These are phyloP conservation scores for Thuidium tamariscinum DNA, from an alignment of 225 moss, liverwort and hornwort genomes.

Conservation along the genomic window DNA sequence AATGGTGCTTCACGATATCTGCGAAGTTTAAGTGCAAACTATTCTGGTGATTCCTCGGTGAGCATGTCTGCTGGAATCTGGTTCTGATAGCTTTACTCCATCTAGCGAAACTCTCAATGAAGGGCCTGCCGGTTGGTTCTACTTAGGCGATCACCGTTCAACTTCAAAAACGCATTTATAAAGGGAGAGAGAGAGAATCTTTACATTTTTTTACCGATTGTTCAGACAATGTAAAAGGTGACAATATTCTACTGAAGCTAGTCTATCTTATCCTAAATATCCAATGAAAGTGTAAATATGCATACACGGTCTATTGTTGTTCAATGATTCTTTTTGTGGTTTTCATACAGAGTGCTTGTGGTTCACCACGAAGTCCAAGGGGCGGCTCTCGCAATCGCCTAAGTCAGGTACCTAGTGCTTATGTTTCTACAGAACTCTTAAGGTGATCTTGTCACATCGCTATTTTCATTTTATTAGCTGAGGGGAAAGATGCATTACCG, in stretches of 20 bases:
- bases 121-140: neutral
- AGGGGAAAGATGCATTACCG: neutral
- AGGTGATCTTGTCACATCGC: neutral
- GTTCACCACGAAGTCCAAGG: conserved; percentile 27
- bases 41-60: conserved; percentile 29
- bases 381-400: conserved; percentile 17
- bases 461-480: neutral
- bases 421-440: neutral
- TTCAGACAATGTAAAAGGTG: neutral
- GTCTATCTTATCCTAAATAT: neutral
- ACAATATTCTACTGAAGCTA: neutral
- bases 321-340: neutral
- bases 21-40: conserved; percentile 26
- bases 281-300: neutral
- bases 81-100: neutral
- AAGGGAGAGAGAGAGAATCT: neutral
- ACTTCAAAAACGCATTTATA: neutral
- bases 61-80: neutral
- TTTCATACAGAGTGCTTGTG: conserved; percentile 15
- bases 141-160: neutral
- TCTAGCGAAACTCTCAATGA: neutral
- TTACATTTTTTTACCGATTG: neutral
- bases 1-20: conserved; percentile 6
- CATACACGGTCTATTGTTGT: neutral
- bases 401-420: conserved; percentile 29